Evolutionary conservation across 2,329 filamentous ascomycete species (phyloP).

Genomic region (Pseudogymnoascus sp.): DNA sequence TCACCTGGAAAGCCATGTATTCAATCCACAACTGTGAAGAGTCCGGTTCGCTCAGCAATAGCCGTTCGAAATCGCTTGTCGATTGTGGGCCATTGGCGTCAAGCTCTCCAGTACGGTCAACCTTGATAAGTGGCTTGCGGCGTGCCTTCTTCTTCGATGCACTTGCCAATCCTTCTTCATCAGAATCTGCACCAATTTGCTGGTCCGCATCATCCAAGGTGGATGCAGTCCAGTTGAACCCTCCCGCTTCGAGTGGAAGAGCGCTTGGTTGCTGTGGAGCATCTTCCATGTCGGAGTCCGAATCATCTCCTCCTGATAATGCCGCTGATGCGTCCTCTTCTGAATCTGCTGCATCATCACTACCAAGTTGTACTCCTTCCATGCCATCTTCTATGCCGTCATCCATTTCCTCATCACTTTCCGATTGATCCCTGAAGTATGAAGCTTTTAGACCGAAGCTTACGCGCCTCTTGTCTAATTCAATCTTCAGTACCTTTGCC

Average conservation of each 20-base stretch:
- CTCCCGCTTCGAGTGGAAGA: constrained; percentile 60
- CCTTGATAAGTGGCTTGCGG: constrained; percentile 68
- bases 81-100: constrained; percentile 84
- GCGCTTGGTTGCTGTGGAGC: constrained; percentile 24
- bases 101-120: constrained; percentile 87
- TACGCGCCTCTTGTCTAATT: constrained; percentile 67
- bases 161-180: constrained; percentile 32
- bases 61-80: constrained; percentile 84
- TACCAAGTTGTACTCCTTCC: constrained; percentile 33
- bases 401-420: constrained; percentile 40
- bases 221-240: constrained; percentile 83
- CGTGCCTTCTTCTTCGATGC: constrained; percentile 63
- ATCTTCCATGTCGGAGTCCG: constrained; percentile 35
- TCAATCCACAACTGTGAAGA: constrained; percentile 90
- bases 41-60: constrained; percentile 85
- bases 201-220: constrained; percentile 47
- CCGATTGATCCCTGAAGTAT: constrained; percentile 64
- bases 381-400: constrained; percentile 41
- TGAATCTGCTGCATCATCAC: constrained; percentile 20
- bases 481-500: constrained; percentile 75
- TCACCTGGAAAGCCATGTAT: constrained; percentile 98
- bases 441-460: constrained; percentile 90
- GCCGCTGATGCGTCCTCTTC: constrained; percentile 29
- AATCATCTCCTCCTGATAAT: constrained; percentile 23
- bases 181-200: constrained; percentile 38